Conservation (phyloP, 768 basidiomycete species). For the Hericium rajendrae region DNA sequence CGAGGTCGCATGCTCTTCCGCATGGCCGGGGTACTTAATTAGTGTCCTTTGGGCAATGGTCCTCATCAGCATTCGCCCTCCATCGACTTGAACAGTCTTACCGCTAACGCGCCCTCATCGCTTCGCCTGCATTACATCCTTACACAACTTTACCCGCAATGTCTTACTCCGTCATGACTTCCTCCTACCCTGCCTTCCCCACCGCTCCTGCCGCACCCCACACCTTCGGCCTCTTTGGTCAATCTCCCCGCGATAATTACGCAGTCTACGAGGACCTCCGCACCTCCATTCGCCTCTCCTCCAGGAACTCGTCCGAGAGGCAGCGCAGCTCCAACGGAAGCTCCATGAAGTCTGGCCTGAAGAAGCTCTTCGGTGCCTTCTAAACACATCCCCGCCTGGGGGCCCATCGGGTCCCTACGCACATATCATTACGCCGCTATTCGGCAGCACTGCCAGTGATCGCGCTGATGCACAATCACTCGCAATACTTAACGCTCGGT, state of each 20-base stretch:
- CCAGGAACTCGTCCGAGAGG: background rate
- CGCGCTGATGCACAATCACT: too few species aligned
- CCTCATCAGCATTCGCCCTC: background rate
- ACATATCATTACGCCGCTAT: background rate
- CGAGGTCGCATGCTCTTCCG: background rate
- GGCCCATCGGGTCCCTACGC: background rate
- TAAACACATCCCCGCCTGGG: background rate
- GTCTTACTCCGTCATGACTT: slow-evolving; percentile 1
- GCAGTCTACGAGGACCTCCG: slow-evolving; percentile 13
- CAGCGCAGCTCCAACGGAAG: slow-evolving; percentile 9
- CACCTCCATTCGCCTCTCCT: slow-evolving; percentile 1
- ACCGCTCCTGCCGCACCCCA: slow-evolving; percentile 8
- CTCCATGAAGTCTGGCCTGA: slow-evolving; percentile 12
- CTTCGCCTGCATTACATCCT: slow-evolving; percentile 9
- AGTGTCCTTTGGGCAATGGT: background rate
- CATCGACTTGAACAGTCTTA: background rate
- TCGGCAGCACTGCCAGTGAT: background rate
- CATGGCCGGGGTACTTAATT: background rate
- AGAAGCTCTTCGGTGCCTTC: slow-evolving; percentile 10
- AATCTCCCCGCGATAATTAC: slow-evolving; percentile 16
- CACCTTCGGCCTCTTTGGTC: slow-evolving; percentile 13
- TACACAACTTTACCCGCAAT: background rate
- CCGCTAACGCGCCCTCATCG: background rate
- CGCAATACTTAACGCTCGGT: too few species aligned
- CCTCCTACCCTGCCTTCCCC: slow-evolving; percentile 11